Conservation (phyloP, 345 rosid species). For the Eucalyptus brandiana region DNA sequence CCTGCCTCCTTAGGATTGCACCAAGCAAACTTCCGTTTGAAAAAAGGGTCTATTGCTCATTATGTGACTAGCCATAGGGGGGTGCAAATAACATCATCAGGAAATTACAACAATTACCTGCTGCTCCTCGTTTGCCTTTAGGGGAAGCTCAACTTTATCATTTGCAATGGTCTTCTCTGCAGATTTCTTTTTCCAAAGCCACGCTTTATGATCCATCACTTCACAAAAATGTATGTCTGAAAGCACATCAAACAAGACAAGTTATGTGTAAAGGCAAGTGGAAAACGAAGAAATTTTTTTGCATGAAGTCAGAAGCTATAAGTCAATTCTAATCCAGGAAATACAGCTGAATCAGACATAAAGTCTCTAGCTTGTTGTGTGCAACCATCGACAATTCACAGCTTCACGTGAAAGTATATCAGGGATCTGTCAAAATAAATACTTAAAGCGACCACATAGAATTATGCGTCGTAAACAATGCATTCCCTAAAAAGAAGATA, state of each 20-base stretch:
- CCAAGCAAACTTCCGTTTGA: not conserved
- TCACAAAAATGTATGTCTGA: not conserved
- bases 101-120: constrained; percentile 22
- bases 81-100: not conserved
- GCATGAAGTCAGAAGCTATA: not conserved
- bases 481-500: not conserved
- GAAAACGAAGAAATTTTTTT: not conserved
- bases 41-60: not conserved
- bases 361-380: not conserved
- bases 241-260: not conserved
- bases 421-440: not conserved
- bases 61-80: not conserved
- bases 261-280: not conserved
- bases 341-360: not conserved
- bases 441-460: not conserved
- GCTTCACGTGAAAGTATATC: not conserved
- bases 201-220: constrained; percentile 60
- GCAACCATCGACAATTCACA: not conserved
- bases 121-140: constrained; percentile 29
- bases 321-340: not conserved
- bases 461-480: not conserved
- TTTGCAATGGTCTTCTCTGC: constrained; percentile 36
- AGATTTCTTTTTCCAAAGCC: constrained; percentile 89
- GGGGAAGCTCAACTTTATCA: constrained; percentile 13
- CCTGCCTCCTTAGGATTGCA: not conserved